Percentiles rank a stretch among this genome's conserved stretches.
Evolutionary conservation across 2,329 filamentous ascomycete genomes (phyloP).

Genomic region (Thermomyces lanuginosus): DNA sequence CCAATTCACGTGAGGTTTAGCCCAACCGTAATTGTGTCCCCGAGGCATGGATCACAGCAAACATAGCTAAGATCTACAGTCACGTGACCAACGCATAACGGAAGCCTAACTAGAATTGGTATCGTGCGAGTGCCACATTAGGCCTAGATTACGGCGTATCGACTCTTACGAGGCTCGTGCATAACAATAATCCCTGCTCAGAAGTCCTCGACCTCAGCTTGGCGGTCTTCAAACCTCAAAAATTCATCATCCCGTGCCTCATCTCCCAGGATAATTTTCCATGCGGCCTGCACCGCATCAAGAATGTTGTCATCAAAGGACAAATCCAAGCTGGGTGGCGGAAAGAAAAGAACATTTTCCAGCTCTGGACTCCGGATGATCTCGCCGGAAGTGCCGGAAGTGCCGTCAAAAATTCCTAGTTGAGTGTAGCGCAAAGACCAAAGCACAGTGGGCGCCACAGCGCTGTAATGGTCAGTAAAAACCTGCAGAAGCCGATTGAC

Average conservation of each 20-base stretch:
- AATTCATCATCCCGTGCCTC: conserved; percentile 42
- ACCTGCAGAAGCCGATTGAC: conserved; percentile 27
- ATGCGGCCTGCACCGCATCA: conserved; percentile 50
- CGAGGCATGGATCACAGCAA: no score
- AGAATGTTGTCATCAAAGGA: conserved; percentile 58
- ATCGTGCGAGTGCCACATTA: no score
- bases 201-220: conserved; percentile 6
- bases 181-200: no score
- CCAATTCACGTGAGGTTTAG: no score
- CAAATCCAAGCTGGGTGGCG: conserved; percentile 45
- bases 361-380: conserved; percentile 14
- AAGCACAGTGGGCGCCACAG: conserved; percentile 24
- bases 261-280: conserved; percentile 46
- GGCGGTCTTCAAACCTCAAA: conserved; percentile 63
- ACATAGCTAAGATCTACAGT: no score
- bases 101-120: no score
- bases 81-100: no score
- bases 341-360: conserved; percentile 39
- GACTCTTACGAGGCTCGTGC: no score
- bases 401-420: conserved; percentile 12
- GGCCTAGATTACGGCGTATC: no score
- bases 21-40: no score
- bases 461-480: conserved; percentile 14
- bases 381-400: conserved; percentile 5
- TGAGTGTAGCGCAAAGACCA: conserved; percentile 41